Evolutionary conservation across 2,329 filamentous ascomycete species (phyloP), one percentile per base, ranked within the genome.

Genomic region (Phialophora tarda): DNA sequence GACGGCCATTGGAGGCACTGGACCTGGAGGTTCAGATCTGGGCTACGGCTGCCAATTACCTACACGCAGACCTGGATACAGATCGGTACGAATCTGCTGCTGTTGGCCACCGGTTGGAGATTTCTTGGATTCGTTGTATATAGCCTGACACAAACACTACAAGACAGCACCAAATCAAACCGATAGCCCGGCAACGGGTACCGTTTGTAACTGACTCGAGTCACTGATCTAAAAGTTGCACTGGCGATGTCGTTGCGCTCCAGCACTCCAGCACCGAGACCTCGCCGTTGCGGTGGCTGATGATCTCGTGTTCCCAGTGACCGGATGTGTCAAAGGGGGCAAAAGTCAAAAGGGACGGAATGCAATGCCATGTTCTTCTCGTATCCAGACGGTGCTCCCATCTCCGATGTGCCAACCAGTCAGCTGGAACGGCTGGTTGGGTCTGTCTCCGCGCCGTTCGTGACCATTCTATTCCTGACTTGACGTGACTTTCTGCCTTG

Each of bases 381-480:
- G 30, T 11, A 50, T 54, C 44, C 28, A 23, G 26, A 32, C 24
- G 53, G 32, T 44, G 60, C 48, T 57, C 30, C 26, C 53, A 30
- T 55, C 53, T 4, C 24, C 24, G 51, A 55, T 23, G 28, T 55
- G 14, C 47, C 47, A 62, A 34, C 64, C 59, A 32, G 56, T 59
- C 60, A 66, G 55, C 59, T 66, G 59, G 59, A 38, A 51, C 32
- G 41, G 24, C 23, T 54, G 57, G 50, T 59, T 65, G 63, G 59
- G 55, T 48, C 63, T 26, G 3, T 50, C 64, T 56, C 54, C 41
- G 32, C 34, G 47, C 57, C 17, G 17, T 44, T 44, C 38, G 38
- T 44, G 38, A 28, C 44, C 41, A 26, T 65, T 41, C 65, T 67
- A 67, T 69, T 69, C 62, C 62, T 63, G 64, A 67, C 62, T 62